Percentiles rank a stretch among this genome's conserved stretches.
Evolutionary conservation across 345 rosid genomes (phyloP).

Genomic region (Linum trigynum): DNA sequence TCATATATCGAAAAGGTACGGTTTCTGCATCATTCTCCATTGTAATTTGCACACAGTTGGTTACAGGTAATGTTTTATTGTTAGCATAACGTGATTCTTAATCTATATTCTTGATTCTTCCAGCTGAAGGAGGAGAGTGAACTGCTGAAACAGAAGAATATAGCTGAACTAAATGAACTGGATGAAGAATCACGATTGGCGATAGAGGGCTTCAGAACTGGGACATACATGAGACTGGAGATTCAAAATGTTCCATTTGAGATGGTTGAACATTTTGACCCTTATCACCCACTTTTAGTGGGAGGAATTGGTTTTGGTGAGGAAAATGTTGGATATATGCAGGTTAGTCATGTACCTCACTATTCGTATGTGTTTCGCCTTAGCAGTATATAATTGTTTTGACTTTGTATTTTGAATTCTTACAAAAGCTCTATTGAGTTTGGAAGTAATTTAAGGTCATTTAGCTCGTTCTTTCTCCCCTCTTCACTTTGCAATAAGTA

Average conservation of each 20-base stretch:
- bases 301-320: constrained; percentile 89
- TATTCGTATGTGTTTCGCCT: too few species aligned
- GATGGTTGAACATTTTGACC: constrained; percentile 90
- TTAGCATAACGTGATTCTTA: neutral
- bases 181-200: constrained; percentile 69
- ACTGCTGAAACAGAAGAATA: constrained; percentile 65
- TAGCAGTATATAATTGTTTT: too few species aligned
- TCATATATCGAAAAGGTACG: constrained; percentile 70
- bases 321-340: constrained; percentile 90
- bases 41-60: neutral
- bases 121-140: constrained; percentile 88
- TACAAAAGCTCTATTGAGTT: neutral
- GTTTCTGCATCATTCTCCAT: neutral
- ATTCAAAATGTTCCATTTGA: constrained; percentile 84
- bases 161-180: constrained; percentile 66
- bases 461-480: neutral
- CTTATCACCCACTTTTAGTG: constrained; percentile 72
- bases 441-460: neutral
- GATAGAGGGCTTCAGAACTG: constrained; percentile 80
- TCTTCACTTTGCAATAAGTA: neutral
- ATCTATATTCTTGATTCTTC: constrained; percentile 17
- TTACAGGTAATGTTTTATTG: constrained; percentile 2
- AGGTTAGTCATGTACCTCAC: constrained; percentile 37
- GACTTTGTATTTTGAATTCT: too few species aligned
- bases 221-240: constrained; percentile 78